Base-by-base conservation (phyloP, 208 protist genomes). In the Trypanosoma congolense region DNA sequence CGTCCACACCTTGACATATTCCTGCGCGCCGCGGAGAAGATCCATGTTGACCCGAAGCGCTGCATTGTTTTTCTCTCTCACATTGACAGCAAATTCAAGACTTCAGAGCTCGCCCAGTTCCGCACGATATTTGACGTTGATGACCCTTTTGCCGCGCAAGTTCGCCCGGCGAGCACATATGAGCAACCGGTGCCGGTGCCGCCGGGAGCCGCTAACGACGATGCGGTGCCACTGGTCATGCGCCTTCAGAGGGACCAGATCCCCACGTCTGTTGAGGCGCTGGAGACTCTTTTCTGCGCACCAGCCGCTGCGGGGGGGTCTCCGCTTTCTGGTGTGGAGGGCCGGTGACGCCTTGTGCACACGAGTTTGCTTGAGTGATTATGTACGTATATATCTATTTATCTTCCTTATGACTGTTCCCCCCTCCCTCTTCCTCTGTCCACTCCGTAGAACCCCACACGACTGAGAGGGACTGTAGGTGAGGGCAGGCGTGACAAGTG, bases 81-180 rank as follows among this genome's bases (percentile, higher is more conserved):
- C 55, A 67, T 95, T 1, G 88, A 92, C 56, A 77, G 83, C 28
- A 77, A 67, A 31, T 95, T 84, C 59, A 62, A 53, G 25, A 85
- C 78, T 2, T 57, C 66, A 38, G 76, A 75, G 28, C 52, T 95
- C 36, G 75, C 73, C 0, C 22, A 64, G 47, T 95, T 93, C 45
- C 78, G 79, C 42, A 95, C 92, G 88, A 88, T 95, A 49, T 71
- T 95, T 44, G 85, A 95, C 50, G 73, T 95, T 16, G 84, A 95
- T 48, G 83, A 90, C 22, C 76, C 70, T 1, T 95, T 95, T 77
- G 80, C 85, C 29, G 84, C 76, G 50, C 71, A 51, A 16, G 78
- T 72, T 14, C 65, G 79, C 14, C 31, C 52, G 10, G 21, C 2
- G 33, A 35, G 25, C 16, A 9, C 58, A 3, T 47, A 53, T 14